Base-by-base conservation (phyloP, 164 flowering plant species). In the Stephania yunnanensis region DNA sequence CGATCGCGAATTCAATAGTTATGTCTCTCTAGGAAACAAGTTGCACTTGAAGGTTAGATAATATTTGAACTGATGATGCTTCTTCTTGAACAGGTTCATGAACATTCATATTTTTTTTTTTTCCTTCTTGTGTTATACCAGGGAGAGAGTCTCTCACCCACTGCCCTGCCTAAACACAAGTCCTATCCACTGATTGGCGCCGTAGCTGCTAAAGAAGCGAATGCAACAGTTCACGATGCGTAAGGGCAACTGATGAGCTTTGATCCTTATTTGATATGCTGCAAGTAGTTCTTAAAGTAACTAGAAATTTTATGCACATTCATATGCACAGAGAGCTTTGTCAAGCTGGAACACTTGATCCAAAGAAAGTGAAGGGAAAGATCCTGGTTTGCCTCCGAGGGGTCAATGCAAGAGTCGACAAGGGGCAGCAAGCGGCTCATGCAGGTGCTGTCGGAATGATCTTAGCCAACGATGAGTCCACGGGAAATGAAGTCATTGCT, bases 361-460 rank as follows among this genome's bases (percentile, higher is more conserved):
- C 83, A 1, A 46, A 30, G 50, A 86, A 84, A 73, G 91, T 79
- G 71, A 85, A 82, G 73, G 94, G 89, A 20, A 90, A 86, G 75
- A 89, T 90, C 22, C 20, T 90, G 84, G 85, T 86, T 1, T 90
- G 94, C 74, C 83, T 84, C 3, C 68, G 90, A 53, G 92, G 90
- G 0, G 76, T 36, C 1, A 87, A 68, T 68, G 88, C 84, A 6
- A 84, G 90, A 71, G 90, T 91, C 0, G 89, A 89, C 73, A 88
- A 87, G 71, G 88, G 91, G 4, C 15, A 74, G 17, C 78, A 80
- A 63, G 91, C 86, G 13, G 70, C 75, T 42, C 74, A 46, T 1
- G 90, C 84, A 0, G 95, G 95, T 6, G 95, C 87, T 10, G 88
- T 81, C 13, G 95, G 87, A 31, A 85, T 89, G 89, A 77, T 91